Evolutionary conservation across 2,329 filamentous ascomycete genomes (phyloP).

Genomic region (Arthrocladium fulminans): DNA sequence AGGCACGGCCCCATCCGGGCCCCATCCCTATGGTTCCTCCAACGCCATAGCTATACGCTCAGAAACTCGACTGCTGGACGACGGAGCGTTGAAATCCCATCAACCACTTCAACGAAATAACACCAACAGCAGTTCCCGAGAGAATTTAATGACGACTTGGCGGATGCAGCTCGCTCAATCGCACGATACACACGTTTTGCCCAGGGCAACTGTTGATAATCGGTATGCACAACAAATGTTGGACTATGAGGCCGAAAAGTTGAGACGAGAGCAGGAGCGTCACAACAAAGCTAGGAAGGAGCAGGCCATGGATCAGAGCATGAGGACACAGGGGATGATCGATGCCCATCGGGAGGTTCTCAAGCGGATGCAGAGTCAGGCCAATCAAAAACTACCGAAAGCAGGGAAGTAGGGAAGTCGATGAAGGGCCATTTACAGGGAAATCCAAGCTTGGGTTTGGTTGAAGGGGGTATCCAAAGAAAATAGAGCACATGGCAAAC

Average conservation of each 20-base stretch:
- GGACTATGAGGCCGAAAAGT: slow-evolving; percentile 55
- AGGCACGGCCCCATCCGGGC: background rate
- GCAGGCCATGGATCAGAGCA: slow-evolving; percentile 60
- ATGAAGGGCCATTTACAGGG: background rate
- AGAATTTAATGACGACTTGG: slow-evolving; percentile 58
- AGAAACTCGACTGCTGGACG: slow-evolving; percentile 37
- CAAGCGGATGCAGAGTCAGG: slow-evolving; percentile 63
- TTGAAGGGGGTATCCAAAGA: background rate
- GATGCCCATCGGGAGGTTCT: slow-evolving; percentile 71
- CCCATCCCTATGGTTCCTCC: slow-evolving; percentile 12
- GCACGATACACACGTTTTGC: slow-evolving; percentile 20
- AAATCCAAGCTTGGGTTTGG: background rate
- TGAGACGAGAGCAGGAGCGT: slow-evolving; percentile 50
- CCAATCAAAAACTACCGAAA: slow-evolving; percentile 30
- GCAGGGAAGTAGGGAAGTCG: background rate
- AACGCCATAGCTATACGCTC: slow-evolving; percentile 43
- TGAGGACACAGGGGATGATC: slow-evolving; percentile 66
- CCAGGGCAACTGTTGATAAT: slow-evolving; percentile 30
- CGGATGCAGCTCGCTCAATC: slow-evolving; percentile 53
- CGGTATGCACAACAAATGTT: slow-evolving; percentile 42
- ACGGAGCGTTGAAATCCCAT: slow-evolving; percentile 12
- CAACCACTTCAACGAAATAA: slow-evolving; percentile 14
- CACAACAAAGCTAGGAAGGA: slow-evolving; percentile 51
- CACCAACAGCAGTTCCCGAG: slow-evolving; percentile 22
- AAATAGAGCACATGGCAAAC: background rate